Percentiles rank a stretch among this genome's conserved stretches.
Conservation (phyloP, 805 yeast genomes). For the Wickerhamiella dianesei region DNA sequence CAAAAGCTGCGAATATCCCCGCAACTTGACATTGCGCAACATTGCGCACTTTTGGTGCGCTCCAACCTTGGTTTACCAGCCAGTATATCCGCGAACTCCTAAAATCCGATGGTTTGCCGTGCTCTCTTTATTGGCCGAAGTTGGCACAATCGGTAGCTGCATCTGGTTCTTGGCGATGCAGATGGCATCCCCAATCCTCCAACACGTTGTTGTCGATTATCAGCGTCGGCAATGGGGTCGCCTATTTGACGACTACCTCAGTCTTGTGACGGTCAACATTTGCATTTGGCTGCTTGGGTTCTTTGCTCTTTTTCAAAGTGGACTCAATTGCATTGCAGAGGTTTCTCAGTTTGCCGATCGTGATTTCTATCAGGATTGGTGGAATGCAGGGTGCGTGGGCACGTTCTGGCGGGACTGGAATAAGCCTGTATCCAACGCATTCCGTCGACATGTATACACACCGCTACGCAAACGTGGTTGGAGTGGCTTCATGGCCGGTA, state of each 20-base stretch:
- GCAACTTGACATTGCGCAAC: slow-evolving; percentile 27
- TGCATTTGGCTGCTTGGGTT: slow-evolving; percentile 33
- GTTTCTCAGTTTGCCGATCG: slow-evolving; percentile 33
- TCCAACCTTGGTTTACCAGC: slow-evolving; percentile 37
- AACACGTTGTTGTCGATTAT: slow-evolving; percentile 25
- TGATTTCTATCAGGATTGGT: slow-evolving; percentile 36
- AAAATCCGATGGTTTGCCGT: slow-evolving; percentile 24
- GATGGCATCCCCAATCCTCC: slow-evolving; percentile 33
- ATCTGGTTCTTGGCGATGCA: slow-evolving; percentile 30
- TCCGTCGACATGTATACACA: slow-evolving; percentile 31
- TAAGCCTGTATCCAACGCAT: slow-evolving; percentile 31
- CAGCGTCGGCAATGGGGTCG: not conserved
- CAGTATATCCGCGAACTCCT: slow-evolving; percentile 31
- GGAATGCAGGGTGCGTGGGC: slow-evolving; percentile 37
- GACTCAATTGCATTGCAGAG: slow-evolving; percentile 33
- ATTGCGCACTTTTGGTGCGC: slow-evolving; percentile 32
- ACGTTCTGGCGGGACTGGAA: slow-evolving; percentile 38
- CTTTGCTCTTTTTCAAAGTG: slow-evolving; percentile 31
- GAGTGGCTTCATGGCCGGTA: slow-evolving; percentile 22
- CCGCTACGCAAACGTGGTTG: slow-evolving; percentile 29
- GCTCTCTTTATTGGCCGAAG: slow-evolving; percentile 26
- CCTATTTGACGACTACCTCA: slow-evolving; percentile 21
- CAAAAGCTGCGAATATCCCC: slow-evolving; percentile 27
- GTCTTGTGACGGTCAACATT: slow-evolving; percentile 30
- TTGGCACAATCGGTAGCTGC: slow-evolving; percentile 23